Evolutionary conservation across 768 basidiomycete genomes (phyloP), one percentile per base, ranked within the genome.

Genomic region (Xerocomellus intermedius): DNA sequence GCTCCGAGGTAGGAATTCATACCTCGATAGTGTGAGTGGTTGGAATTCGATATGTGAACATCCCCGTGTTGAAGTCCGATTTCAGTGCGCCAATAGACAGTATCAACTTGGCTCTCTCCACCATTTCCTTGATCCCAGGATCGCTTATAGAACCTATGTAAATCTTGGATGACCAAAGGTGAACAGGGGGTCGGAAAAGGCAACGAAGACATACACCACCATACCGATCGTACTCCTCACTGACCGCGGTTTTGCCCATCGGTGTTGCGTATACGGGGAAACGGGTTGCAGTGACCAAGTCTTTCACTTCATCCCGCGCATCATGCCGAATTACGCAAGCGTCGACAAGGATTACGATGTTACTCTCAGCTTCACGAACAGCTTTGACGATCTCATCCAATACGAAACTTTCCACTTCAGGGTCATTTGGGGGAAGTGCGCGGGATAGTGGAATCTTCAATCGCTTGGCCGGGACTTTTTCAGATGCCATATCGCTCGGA

Each of bases 11-110:
- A 24, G n/a, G n/a, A n/a, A n/a, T 54, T 61, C 36, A 14, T 59
- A 87, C 88, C 77, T 90, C 90, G 57, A 91, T 75, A 14, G 82
- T 84, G 38, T 76, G 77, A 12, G 70, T 68, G 0, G 75, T 75
- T 5, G 86, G 83, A 43, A 87, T 84, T 47, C 80, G 81, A 63
- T 89, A 91, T 0, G 87, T 87, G 71, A 92, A 94, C 69, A 87
- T 88, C 32, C 91, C 93, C 1, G 89, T 91, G 70, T 95, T 95
- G 76, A 91, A 93, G 69, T 95, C 92, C 43, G 81, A 84, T 66
- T 81, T 82, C 47, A 91, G 73, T 1, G 75, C 55, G 5, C 91
- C 90, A 54, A 95, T 74, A 13, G 87, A 88, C 13, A 95, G 65
- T 48, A 91, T 83, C 41, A 94, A 75, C 59, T 86, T 88, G 5